Evolutionary conservation across 1,139 yeast species (phyloP).

Genomic region (Pichia sp.): DNA sequence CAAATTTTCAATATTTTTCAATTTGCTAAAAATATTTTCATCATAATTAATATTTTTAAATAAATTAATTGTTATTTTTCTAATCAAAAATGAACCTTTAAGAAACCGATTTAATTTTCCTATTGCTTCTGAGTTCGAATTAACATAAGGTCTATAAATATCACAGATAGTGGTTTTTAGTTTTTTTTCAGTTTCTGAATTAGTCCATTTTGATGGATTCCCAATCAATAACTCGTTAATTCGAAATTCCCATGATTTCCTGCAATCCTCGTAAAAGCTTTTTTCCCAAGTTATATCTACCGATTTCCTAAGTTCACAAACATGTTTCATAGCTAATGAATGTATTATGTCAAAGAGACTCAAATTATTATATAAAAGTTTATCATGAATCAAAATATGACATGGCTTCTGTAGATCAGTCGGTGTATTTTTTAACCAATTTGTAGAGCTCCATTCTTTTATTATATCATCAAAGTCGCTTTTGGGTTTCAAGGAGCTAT

Average conservation of each 20-base stretch:
- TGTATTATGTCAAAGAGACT: constrained; percentile 16
- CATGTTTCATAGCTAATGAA: background rate
- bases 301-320: constrained; percentile 4
- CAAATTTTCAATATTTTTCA: constrained; percentile 17
- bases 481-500: constrained; percentile 16
- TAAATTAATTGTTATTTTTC: constrained; percentile 7
- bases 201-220: background rate
- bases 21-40: constrained; percentile 10
- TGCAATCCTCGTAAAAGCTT: no score
- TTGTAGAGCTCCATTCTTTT: constrained; percentile 23
- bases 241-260: background rate
- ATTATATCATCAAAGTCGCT: constrained; percentile 21
- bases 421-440: constrained; percentile 18
- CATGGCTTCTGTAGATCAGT: constrained; percentile 19
- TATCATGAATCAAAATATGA: constrained; percentile 26
- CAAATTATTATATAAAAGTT: constrained; percentile 17
- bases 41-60: constrained; percentile 8
- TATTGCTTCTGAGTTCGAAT: background rate
- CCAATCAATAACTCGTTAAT: background rate
- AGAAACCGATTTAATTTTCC: constrained; percentile 6
- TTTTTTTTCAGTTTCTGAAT: constrained; percentile 1
- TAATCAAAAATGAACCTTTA: constrained; percentile 10
- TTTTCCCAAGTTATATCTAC: no score
- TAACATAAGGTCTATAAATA: constrained; percentile 11
- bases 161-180: constrained; percentile 13